phyloP scores from a whole-genome alignment of 495 filamentous ascomycete species.

The Lasiosphaeria hispida region DNA sequence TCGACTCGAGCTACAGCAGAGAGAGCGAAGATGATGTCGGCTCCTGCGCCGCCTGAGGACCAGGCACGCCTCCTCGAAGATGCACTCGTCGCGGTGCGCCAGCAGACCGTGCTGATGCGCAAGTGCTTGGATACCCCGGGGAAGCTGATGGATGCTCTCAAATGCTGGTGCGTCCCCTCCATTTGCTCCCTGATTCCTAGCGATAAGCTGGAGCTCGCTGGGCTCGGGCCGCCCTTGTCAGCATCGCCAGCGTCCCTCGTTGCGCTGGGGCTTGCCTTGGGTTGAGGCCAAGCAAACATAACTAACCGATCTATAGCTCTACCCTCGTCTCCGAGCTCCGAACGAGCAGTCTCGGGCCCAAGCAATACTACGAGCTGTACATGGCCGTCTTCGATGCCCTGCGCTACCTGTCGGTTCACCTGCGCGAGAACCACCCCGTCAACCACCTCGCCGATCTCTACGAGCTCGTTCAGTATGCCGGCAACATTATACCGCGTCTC shows the following conservation, averaged over 20 bases:
- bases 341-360: constrained; percentile 90
- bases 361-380: constrained; percentile 99
- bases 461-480: constrained; percentile 98
- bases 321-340: constrained; percentile 96
- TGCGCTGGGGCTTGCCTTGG: too few relatives aligned
- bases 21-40: constrained; percentile 43
- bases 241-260: too few relatives aligned
- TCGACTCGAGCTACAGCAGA: background rate
- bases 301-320: constrained; percentile 57
- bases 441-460: constrained; percentile 98
- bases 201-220: background rate
- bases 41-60: constrained; percentile 75
- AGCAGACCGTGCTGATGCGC: constrained; percentile 94
- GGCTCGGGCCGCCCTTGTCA: too few relatives aligned
- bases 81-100: constrained; percentile 91
- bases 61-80: constrained; percentile 94
- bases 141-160: constrained; percentile 99
- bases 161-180: constrained; percentile 81
- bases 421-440: constrained; percentile 94
- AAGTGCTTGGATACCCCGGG: constrained; percentile 95
- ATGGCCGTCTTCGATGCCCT: constrained; percentile 98
- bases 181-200: background rate
- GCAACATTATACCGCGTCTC: constrained; percentile 92
- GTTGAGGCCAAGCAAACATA: background rate
- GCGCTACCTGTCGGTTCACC: constrained; percentile 92